Percentiles rank a stretch among this genome's conserved stretches.
phyloP scores from a whole-genome alignment of 495 filamentous ascomycete species.

The Clohesyomyces aquaticus region DNA sequence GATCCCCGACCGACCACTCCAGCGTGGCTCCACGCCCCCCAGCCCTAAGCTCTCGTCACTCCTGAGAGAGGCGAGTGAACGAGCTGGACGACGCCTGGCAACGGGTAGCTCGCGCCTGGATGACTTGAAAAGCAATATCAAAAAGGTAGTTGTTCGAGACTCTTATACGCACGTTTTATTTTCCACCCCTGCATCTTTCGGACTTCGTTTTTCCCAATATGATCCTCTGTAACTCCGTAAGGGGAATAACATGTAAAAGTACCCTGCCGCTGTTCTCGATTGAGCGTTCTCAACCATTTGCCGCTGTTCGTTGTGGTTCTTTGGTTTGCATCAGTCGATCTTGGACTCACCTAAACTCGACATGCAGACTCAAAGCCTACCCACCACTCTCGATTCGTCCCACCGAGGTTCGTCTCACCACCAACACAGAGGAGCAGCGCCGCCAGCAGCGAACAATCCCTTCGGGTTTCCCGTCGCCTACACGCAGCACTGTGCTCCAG shows the following conservation, averaged over 20 bases:
- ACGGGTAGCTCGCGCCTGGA: neutral
- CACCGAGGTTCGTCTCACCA: conserved; percentile 31
- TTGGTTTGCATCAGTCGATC: conserved; percentile 23
- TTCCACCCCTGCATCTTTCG: conserved; percentile 17
- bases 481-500: conserved; percentile 36
- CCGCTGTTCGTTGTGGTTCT: conserved; percentile 9
- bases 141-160: conserved; percentile 32
- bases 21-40: conserved; percentile 9
- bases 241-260: conserved; percentile 32
- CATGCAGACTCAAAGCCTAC: conserved; percentile 37
- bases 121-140: neutral
- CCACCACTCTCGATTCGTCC: conserved; percentile 32
- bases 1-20: neutral
- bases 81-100: conserved; percentile 5
- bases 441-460: conserved; percentile 20
- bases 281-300: conserved; percentile 3
- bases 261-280: conserved; percentile 10
- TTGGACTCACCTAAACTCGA: conserved; percentile 34
- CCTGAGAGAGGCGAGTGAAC: conserved; percentile 5
- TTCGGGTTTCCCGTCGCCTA: conserved; percentile 31
- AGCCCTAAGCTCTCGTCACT: conserved; percentile 5
- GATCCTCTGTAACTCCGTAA: conserved; percentile 25
- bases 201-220: conserved; percentile 16
- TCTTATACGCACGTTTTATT: conserved; percentile 25
- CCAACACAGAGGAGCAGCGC: conserved; percentile 4